These are phyloP conservation scores for Kwoniella bestiolae DNA, from an alignment of 768 basidiomycete genomes.

Conservation along the genomic window DNA sequence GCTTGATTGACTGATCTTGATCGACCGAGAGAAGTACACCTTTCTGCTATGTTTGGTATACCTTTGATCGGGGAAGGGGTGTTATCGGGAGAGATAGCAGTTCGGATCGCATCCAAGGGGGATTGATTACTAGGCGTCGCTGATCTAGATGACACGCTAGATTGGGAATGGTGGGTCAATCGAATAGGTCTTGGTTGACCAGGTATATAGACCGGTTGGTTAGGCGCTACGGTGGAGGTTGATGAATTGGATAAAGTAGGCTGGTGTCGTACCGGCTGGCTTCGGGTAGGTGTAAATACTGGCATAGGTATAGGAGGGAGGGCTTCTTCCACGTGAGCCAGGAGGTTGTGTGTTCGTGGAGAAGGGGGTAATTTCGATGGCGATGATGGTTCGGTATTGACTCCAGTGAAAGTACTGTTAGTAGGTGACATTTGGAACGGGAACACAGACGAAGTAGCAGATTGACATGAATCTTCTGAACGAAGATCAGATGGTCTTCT, in stretches of 20 bases:
- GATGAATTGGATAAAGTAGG: conserved; percentile 31
- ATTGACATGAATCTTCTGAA: conserved; percentile 32
- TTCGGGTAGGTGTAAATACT: conserved; percentile 33
- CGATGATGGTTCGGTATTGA: conserved; percentile 16
- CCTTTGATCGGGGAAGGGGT: conserved; percentile 10
- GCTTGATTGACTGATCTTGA: conserved; percentile 34
- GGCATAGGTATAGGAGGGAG: conserved; percentile 19
- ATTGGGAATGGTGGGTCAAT: conserved; percentile 37
- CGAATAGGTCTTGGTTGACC: conserved; percentile 50
- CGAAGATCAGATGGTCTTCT: conserved; percentile 24
- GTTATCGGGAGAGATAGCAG: conserved; percentile 14
- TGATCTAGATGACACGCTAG: conserved; percentile 35
- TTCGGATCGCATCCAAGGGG: conserved; percentile 18
- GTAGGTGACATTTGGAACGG: conserved; percentile 43
- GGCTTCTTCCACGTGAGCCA: conserved; percentile 35
- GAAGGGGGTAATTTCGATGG: conserved; percentile 36
- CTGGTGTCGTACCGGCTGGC: conserved; percentile 34
- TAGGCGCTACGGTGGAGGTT: conserved; percentile 9
- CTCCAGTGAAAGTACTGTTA: conserved; percentile 25
- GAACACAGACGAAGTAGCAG: conserved; percentile 34
- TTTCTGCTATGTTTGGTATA: conserved; percentile 20
- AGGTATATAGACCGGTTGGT: conserved; percentile 40
- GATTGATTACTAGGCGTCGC: conserved; percentile 31
- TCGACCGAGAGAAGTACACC: conserved; percentile 31
- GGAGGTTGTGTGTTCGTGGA: conserved; percentile 39